phyloP scores from a whole-genome alignment of 169 alveolate species.

The Plasmodium malariae region DNA sequence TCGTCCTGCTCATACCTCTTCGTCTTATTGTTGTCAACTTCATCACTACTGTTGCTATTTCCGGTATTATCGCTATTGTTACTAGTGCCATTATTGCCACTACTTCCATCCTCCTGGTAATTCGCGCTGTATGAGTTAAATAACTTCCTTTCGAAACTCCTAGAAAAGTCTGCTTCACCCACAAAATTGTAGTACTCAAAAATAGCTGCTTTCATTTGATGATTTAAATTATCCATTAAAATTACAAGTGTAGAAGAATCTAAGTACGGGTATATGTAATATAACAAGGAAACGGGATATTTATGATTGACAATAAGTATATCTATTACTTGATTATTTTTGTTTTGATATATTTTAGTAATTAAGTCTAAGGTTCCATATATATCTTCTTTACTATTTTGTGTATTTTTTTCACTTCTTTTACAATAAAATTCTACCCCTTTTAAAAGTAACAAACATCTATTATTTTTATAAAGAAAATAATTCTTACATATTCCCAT shows the following conservation, averaged over 20 bases:
- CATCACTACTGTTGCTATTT: not conserved
- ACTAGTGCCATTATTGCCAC: not conserved
- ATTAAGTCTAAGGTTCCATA: constrained; percentile 49
- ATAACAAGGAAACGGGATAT: constrained; percentile 57
- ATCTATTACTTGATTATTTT: constrained; percentile 54
- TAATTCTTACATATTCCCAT: constrained; percentile 38
- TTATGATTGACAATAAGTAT: constrained; percentile 37
- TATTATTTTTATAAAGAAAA: constrained; percentile 40
- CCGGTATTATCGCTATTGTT: not conserved
- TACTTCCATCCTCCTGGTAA: not conserved
- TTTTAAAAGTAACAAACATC: constrained; percentile 30
- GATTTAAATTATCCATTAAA: constrained; percentile 68
- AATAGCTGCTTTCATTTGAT: constrained; percentile 63
- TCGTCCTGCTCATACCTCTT: constrained; percentile 16
- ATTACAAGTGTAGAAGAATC: constrained; percentile 63
- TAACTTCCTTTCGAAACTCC: constrained; percentile 11
- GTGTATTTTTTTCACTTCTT: not conserved
- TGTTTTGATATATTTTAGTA: constrained; percentile 52
- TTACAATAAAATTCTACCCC: constrained; percentile 58
- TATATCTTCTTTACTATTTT: constrained; percentile 14
- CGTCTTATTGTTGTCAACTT: not conserved
- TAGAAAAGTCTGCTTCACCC: constrained; percentile 72
- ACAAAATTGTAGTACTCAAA: constrained; percentile 56
- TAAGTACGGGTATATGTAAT: constrained; percentile 54
- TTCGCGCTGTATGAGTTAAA: constrained; percentile 15